Percentiles rank a stretch among this genome's conserved stretches.
Conservation (phyloP, 2,329 filamentous ascomycete species). For the Ophiostoma himal-ulmi region DNA sequence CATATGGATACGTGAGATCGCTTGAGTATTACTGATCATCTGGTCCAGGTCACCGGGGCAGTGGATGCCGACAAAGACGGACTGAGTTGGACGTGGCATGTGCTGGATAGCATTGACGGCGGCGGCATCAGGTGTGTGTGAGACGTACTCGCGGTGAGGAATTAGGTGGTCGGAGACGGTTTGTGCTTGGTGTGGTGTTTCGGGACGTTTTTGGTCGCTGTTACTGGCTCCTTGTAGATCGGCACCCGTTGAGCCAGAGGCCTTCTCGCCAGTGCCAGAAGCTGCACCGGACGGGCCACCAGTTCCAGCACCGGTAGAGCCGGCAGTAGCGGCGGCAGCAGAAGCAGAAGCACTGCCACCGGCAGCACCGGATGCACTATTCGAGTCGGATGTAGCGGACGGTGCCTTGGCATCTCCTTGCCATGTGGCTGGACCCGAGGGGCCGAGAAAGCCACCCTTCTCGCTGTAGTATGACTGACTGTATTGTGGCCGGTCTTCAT, state of each 20-base stretch:
- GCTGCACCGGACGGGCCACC: background rate
- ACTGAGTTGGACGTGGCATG: slow-evolving; percentile 55
- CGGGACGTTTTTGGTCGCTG: slow-evolving; percentile 16
- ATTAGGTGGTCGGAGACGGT: slow-evolving; percentile 36
- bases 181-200: background rate
- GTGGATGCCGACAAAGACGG: slow-evolving; percentile 66
- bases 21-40: slow-evolving; percentile 59
- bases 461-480: slow-evolving; percentile 63
- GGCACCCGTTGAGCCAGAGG: background rate
- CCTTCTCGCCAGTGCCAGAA: background rate
- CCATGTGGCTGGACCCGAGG: slow-evolving; percentile 30
- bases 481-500: slow-evolving; percentile 38
- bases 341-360: background rate
- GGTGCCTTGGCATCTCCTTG: slow-evolving; percentile 9
- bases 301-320: background rate
- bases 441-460: slow-evolving; percentile 62
- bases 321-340: slow-evolving; percentile 9
- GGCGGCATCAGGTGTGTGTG: slow-evolving; percentile 53
- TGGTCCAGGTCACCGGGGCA: slow-evolving; percentile 51
- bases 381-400: background rate
- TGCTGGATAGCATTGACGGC: slow-evolving; percentile 55
- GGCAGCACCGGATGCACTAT: background rate
- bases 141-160: slow-evolving; percentile 51
- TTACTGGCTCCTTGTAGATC: background rate
- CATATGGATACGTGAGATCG: slow-evolving; percentile 68